These are phyloP conservation scores for Mariannaea sp. DNA, from an alignment of 2,329 filamentous ascomycete species.

Conservation along the genomic window DNA sequence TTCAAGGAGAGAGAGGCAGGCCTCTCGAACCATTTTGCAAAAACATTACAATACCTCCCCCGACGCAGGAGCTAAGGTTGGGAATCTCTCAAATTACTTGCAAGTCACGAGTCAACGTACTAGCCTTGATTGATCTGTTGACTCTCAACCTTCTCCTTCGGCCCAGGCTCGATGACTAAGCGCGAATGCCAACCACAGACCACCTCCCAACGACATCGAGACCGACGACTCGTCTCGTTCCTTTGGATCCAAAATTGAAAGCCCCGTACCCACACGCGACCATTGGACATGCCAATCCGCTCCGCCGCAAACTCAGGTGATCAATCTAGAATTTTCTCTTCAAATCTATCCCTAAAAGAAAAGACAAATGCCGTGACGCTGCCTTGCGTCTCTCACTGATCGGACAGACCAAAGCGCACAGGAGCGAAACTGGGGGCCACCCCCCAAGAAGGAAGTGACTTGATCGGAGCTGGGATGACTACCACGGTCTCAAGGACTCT, in stretches of 20 bases:
- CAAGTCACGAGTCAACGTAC: neutral
- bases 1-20: too few species aligned
- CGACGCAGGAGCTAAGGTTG: too few species aligned
- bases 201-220: constrained; percentile 33
- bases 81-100: too few species aligned
- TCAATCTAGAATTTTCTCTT: constrained; percentile 17
- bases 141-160: neutral
- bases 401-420: neutral
- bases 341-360: constrained; percentile 21
- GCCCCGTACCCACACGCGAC: constrained; percentile 34
- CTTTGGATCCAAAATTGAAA: constrained; percentile 22
- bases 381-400: constrained; percentile 2
- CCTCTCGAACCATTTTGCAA: too few species aligned
- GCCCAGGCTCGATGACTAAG: constrained; percentile 32
- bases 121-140: neutral
- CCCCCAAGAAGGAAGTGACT: constrained; percentile 14
- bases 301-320: constrained; percentile 10
- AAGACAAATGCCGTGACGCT: constrained; percentile 1
- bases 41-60: too few species aligned
- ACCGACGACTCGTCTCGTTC: constrained; percentile 25
- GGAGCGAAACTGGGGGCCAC: constrained; percentile 1
- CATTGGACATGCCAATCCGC: constrained; percentile 31
- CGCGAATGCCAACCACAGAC: constrained; percentile 24
- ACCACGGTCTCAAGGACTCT: constrained; percentile 20
- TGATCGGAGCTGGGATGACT: constrained; percentile 17